Percentiles rank a stretch among this genome's conserved stretches.
These are phyloP conservation scores for Tremella yokohamensis DNA, from an alignment of 768 basidiomycete species.

Conservation along the genomic window DNA sequence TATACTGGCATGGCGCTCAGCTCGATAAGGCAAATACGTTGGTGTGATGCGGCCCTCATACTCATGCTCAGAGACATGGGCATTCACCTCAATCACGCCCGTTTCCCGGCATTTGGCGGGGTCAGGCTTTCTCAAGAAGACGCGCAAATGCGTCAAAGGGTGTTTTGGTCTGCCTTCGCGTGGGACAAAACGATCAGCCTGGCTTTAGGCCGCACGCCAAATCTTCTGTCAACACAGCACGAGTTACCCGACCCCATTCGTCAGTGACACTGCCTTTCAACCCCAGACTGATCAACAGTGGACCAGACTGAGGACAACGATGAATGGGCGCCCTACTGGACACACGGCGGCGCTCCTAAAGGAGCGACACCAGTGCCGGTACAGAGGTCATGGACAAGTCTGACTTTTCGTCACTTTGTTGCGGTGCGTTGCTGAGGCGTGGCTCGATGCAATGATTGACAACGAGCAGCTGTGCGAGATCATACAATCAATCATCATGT, in stretches of 20 bases:
- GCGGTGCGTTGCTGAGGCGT: slow-evolving; percentile 1
- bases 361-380: slow-evolving; percentile 13
- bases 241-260: slow-evolving; percentile 20
- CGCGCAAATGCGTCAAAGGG: slow-evolving; percentile 19
- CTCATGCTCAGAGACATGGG: slow-evolving; percentile 16
- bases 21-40: slow-evolving; percentile 18
- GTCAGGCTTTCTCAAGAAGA: slow-evolving; percentile 23
- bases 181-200: slow-evolving; percentile 30
- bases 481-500: slow-evolving; percentile 25
- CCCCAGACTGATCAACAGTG: not conserved
- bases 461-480: slow-evolving; percentile 20
- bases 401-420: slow-evolving; percentile 19
- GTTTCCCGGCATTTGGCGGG: slow-evolving; percentile 26
- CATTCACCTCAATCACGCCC: slow-evolving; percentile 20
- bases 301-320: slow-evolving; percentile 25
- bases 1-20: slow-evolving; percentile 30
- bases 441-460: not conserved
- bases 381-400: slow-evolving; percentile 15
- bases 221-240: slow-evolving; percentile 20
- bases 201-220: slow-evolving; percentile 22
- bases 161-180: slow-evolving; percentile 26
- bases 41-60: not conserved
- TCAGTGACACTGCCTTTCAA: not conserved
- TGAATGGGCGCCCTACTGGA: slow-evolving; percentile 22
- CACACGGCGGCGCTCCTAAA: slow-evolving; percentile 9